Evolutionary conservation across 805 yeast genomes (phyloP).

Genomic region (Starmerella bombi): DNA sequence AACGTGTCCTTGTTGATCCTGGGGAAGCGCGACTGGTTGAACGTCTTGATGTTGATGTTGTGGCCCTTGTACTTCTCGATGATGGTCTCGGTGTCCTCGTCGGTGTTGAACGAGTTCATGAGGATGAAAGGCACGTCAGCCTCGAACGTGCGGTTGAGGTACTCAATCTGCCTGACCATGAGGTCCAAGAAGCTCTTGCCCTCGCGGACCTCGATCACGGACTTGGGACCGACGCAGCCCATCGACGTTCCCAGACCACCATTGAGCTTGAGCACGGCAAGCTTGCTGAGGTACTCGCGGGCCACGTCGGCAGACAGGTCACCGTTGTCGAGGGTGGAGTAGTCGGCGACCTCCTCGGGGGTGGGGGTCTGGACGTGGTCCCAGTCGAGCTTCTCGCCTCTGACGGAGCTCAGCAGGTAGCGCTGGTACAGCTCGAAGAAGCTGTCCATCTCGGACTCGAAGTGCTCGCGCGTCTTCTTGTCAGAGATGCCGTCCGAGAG

Average conservation of each 20-base stretch:
- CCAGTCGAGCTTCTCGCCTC: constrained; percentile 80
- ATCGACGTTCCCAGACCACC: constrained; percentile 98
- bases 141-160: constrained; percentile 76
- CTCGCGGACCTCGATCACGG: constrained; percentile 96
- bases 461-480: constrained; percentile 33
- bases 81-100: constrained; percentile 84
- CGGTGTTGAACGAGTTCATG: constrained; percentile 98
- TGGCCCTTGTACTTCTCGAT: constrained; percentile 95
- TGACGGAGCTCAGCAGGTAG: constrained; percentile 77
- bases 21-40: constrained; percentile 96
- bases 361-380: constrained; percentile 88
- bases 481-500: constrained; percentile 69
- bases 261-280: constrained; percentile 90
- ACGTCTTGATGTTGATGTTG: constrained; percentile 85
- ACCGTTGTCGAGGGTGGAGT: constrained; percentile 37
- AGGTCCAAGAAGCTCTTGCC: constrained; percentile 94
- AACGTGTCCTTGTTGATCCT: constrained; percentile 91
- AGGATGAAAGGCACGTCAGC: constrained; percentile 89
- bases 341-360: constrained; percentile 78
- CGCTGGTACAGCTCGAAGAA: constrained; percentile 89
- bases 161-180: constrained; percentile 92
- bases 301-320: constrained; percentile 24
- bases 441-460: constrained; percentile 87
- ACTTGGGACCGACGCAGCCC: constrained; percentile 99
- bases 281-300: constrained; percentile 47